Percentiles rank a stretch among this genome's conserved stretches.
Evolutionary conservation across 257 asterid species (phyloP).

Genomic region (Jacaranda mimosifolia): DNA sequence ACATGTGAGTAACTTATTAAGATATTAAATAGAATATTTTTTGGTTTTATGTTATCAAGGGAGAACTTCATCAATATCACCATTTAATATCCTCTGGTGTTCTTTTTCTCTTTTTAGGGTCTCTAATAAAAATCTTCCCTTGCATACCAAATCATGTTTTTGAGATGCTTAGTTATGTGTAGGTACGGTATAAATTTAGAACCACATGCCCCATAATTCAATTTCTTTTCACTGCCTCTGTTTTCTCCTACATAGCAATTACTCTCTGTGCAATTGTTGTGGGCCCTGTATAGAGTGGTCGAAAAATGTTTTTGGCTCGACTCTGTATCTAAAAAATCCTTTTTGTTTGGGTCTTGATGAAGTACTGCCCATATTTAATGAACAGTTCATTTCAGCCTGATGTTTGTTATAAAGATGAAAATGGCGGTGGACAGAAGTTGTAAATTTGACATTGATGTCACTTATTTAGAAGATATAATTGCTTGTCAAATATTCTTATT

Average conservation of each 20-base stretch:
- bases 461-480: background rate
- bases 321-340: background rate
- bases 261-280: background rate
- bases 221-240: constrained; percentile 3
- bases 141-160: background rate
- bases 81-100: too few species aligned
- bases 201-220: background rate
- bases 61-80: background rate
- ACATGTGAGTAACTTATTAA: constrained; percentile 1
- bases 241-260: background rate
- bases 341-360: background rate
- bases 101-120: background rate
- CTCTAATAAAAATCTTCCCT: background rate
- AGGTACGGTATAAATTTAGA: background rate
- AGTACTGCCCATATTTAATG: background rate
- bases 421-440: background rate
- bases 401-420: too few species aligned
- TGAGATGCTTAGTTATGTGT: background rate
- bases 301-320: background rate
- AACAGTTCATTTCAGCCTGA: background rate
- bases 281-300: background rate
- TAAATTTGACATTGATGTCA: background rate
- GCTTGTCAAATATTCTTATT: background rate
- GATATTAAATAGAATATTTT: background rate
- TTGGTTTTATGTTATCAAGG: background rate